Base-by-base conservation (phyloP, 2,329 filamentous ascomycete species). In the Alternaria gaisen region DNA sequence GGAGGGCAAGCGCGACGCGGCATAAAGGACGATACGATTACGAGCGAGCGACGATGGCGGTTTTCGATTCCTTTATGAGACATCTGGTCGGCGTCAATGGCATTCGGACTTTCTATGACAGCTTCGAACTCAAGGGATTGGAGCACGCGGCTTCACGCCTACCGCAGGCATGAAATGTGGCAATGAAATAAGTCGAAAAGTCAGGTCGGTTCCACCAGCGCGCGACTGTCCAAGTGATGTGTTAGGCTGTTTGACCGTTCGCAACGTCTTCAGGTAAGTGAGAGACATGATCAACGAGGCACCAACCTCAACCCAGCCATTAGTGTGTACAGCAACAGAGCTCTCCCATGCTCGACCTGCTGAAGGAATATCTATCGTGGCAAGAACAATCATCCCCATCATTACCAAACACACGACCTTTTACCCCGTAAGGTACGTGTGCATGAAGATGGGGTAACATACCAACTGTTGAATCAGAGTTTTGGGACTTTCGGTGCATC, bases 1-100 rank as follows among this genome's bases (percentile, higher is more conserved):
- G 88, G 94, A 97, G 85, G 94, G 93, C 84, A 97, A 95, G 90
- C 89, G 93, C 74, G 92, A 96, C 81, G 83, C 88, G 75, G 93
- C 91, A 85, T 97, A 88, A 86, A 82, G 75, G 72, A 70, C 68
- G 63, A 70, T 10, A 68, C 60, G 64, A 72, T 60, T 53, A 69
- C 68, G 71, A 73, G 69, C 69, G 71, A 73, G 66, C 70, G 65
- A 74, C 66, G 70, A 69, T 70, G 70, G 72, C 70, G 72, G 71
- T 70, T 74, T 76, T 73, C 72, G 66, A 70, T 76, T 78, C 71
- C 69, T 76, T 72, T 63, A 80, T 68, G 80, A 76, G 69, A 76
- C 71, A 77, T 77, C 72, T 73, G 74, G 72, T 72, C 73, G 76
- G 77, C 77, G 76, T 79, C 77, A 78, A 75, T 76, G 77, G 77